A percentile compares a stretch with the other conserved stretches of the same genome.
These are phyloP conservation scores for Aureobasidium zeae DNA, from an alignment of 2,329 filamentous ascomycete species.

Conservation along the genomic window DNA sequence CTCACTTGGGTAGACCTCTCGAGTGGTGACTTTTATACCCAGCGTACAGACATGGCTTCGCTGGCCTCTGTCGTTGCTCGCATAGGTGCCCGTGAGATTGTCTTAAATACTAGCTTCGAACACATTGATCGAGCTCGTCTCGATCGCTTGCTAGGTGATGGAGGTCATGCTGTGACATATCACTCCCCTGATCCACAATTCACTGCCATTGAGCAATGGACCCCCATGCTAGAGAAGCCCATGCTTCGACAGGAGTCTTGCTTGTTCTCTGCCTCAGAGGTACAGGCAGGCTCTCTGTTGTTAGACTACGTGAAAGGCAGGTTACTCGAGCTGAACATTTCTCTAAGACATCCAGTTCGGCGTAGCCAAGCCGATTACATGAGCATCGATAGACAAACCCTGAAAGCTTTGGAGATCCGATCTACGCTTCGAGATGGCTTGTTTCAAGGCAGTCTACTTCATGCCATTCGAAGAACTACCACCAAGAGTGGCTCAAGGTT, in stretches of 20 bases:
- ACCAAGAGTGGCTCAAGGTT: conserved; percentile 86
- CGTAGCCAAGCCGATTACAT: conserved; percentile 69
- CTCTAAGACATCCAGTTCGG: conserved; percentile 71
- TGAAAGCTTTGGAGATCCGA: conserved; percentile 81
- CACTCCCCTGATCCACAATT: conserved; percentile 30
- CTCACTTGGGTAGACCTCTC: conserved; percentile 92
- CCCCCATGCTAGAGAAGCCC: conserved; percentile 64
- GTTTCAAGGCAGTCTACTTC: conserved; percentile 75
- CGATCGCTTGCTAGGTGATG: conserved; percentile 26
- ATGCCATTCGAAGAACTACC: conserved; percentile 79
- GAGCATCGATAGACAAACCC: conserved; percentile 83
- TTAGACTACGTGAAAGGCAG: conserved; percentile 75
- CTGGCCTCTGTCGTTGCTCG: conserved; percentile 75
- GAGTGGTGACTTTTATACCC: conserved; percentile 88
- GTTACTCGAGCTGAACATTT: conserved; percentile 67
- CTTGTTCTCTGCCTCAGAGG: conserved; percentile 59
- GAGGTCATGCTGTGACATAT: conserved; percentile 64
- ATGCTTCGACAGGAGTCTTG: conserved; percentile 39
- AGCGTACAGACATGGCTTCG: conserved; percentile 59
- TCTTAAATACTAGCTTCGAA: conserved; percentile 54
- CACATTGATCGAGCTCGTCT: conserved; percentile 32
- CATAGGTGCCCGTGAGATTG: conserved; percentile 73
- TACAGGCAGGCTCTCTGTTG: conserved; percentile 68
- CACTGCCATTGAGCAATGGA: conserved; percentile 55
- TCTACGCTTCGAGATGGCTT: conserved; percentile 72